Conservation (phyloP, 2,329 filamentous ascomycete species). For the Aureobasidium sp. region DNA sequence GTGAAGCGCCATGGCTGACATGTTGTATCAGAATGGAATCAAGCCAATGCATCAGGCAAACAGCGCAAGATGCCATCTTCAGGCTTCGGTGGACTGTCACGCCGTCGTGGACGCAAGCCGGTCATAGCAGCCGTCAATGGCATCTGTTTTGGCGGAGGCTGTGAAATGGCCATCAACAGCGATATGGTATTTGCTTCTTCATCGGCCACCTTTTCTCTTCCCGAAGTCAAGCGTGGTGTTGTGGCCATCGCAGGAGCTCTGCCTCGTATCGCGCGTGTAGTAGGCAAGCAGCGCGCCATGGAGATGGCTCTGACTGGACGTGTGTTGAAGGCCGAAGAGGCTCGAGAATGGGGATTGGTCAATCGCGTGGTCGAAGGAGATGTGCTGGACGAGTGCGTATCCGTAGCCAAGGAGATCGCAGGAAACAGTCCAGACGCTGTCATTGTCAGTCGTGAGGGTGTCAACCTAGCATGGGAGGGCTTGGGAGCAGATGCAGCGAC, state of each 20-base stretch:
- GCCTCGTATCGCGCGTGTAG: slow-evolving; percentile 55
- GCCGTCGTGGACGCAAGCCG: slow-evolving; percentile 63
- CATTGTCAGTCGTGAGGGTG: slow-evolving; percentile 63
- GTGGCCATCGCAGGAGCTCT: slow-evolving; percentile 64
- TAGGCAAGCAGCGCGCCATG: slow-evolving; percentile 62
- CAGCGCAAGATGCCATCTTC: slow-evolving; percentile 28
- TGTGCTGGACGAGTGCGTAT: slow-evolving; percentile 53
- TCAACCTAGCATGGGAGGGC: slow-evolving; percentile 66
- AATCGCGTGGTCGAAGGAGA: slow-evolving; percentile 51
- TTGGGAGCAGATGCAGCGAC: slow-evolving; percentile 59
- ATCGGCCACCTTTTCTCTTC: slow-evolving; percentile 57
- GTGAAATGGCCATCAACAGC: slow-evolving; percentile 67
- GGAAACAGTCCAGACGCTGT: slow-evolving; percentile 63
- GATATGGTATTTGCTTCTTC: slow-evolving; percentile 62
- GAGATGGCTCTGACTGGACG: slow-evolving; percentile 64
- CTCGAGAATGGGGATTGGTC: slow-evolving; percentile 61
- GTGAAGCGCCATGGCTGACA: background rate
- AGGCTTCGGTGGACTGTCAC: slow-evolving; percentile 61
- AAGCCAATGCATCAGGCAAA: slow-evolving; percentile 22
- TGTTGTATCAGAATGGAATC: slow-evolving; percentile 27
- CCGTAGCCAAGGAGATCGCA: slow-evolving; percentile 54
- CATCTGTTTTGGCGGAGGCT: slow-evolving; percentile 65
- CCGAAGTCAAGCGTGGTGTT: slow-evolving; percentile 65
- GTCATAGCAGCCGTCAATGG: slow-evolving; percentile 72
- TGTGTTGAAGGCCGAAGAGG: slow-evolving; percentile 52